phyloP scores from a whole-genome alignment of 352 stramenopile genomes.

The Pythium graminicola region DNA sequence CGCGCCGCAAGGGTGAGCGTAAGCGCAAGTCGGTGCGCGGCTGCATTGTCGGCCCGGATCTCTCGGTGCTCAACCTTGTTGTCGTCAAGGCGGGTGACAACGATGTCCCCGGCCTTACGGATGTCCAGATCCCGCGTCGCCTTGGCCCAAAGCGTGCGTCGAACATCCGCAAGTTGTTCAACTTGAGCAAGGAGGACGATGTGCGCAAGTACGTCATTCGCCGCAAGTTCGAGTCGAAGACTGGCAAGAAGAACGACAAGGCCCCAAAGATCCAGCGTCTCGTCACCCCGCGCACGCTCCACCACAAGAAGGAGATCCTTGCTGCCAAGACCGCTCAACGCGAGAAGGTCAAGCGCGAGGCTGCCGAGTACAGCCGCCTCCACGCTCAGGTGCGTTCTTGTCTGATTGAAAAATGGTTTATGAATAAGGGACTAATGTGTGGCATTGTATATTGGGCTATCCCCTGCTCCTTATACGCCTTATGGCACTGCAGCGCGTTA shows the following conservation, averaged over 20 bases:
- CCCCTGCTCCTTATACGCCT: conserved; percentile 89
- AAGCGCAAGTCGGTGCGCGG: conserved; percentile 99
- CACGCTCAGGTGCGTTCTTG: conserved; percentile 81
- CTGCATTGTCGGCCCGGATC: conserved; percentile 98
- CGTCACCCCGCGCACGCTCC: conserved; percentile 95
- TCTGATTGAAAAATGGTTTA: background rate
- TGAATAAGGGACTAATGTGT: conserved; percentile 32
- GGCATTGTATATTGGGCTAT: conserved; percentile 32
- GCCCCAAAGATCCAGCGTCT: conserved; percentile 99
- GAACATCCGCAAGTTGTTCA: conserved; percentile 99
- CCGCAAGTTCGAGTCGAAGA: conserved; percentile 98
- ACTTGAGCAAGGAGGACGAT: conserved; percentile 99
- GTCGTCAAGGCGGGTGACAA: conserved; percentile 97
- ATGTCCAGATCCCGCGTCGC: conserved; percentile 94
- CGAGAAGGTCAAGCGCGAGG: conserved; percentile 91
- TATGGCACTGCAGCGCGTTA: conserved; percentile 95
- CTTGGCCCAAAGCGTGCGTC: conserved; percentile 99
- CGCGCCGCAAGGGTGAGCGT: conserved; percentile 94
- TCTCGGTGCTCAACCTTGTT: conserved; percentile 99
- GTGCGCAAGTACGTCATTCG: conserved; percentile 99
- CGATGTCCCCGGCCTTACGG: conserved; percentile 96
- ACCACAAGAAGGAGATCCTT: conserved; percentile 92
- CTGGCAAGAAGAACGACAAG: conserved; percentile 97
- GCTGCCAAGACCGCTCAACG: conserved; percentile 81
- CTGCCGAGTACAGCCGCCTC: conserved; percentile 96